phyloP scores from a whole-genome alignment of 495 filamentous ascomycete genomes.

The Penicillium lividum region DNA sequence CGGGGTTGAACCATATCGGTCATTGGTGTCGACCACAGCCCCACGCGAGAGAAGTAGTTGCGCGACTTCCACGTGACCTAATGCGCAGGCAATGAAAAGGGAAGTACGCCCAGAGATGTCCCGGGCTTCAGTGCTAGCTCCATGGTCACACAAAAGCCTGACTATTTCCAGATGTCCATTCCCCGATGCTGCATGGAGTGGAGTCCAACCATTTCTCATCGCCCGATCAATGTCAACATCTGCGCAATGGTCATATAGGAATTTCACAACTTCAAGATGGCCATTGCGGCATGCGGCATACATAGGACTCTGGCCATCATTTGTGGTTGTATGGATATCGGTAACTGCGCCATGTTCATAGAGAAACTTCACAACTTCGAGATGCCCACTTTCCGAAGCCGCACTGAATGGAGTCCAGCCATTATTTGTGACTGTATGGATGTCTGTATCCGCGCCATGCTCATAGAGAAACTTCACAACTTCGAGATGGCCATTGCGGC shows the following conservation, averaged over 20 bases:
- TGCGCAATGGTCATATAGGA: too few species aligned
- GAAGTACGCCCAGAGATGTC: not conserved
- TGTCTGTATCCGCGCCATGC: not conserved
- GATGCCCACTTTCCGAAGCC: not conserved
- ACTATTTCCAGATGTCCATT: too few species aligned
- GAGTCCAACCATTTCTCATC: too few species aligned
- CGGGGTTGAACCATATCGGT: not conserved
- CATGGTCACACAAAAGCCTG: too few species aligned
- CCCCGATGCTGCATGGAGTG: too few species aligned
- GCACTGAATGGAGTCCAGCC: not conserved
- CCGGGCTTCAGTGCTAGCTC: too few species aligned
- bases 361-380: constrained; percentile 1
- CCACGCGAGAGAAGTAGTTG: not conserved
- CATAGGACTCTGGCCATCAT: too few species aligned
- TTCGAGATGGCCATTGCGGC: not conserved
- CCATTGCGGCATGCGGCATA: too few species aligned
- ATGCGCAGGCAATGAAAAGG: not conserved
- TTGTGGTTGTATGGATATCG: too few species aligned
- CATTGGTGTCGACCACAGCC: not conserved
- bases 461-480: constrained; percentile 1
- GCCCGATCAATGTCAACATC: too few species aligned
- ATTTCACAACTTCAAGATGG: too few species aligned
- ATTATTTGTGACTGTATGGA: not conserved
- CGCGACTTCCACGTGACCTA: not conserved
- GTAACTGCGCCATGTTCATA: not conserved